Evolutionary conservation across 257 asterid species (phyloP).

Genomic region (Agastache rugosa): DNA sequence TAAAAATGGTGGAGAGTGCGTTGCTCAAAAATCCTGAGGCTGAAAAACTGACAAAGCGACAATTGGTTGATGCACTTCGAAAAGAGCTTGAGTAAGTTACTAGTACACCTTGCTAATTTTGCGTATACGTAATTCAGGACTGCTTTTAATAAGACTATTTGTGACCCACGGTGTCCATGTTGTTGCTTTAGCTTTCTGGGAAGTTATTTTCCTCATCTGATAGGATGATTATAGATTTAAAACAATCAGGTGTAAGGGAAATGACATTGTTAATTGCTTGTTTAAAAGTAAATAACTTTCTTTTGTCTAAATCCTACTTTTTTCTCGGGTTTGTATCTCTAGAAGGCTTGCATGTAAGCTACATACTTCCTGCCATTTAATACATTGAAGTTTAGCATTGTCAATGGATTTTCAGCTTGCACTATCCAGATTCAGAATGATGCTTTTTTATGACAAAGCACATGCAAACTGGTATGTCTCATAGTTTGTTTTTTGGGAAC

Average conservation of each 20-base stretch:
- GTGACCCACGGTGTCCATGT: conserved; percentile 15
- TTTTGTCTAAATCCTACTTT: conserved; percentile 4
- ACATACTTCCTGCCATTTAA: conserved; percentile 11
- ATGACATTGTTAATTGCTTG: conserved; percentile 11
- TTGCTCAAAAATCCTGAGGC: conserved; percentile 92
- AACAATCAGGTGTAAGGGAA: not conserved
- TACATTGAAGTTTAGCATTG: not conserved
- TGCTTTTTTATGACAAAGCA: conserved; percentile 22
- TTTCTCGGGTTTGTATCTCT: not conserved
- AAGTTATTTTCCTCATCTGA: not conserved
- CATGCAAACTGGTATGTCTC: conserved; percentile 16
- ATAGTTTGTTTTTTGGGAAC: not conserved
- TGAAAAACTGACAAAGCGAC: conserved; percentile 94
- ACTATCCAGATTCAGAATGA: conserved; percentile 29
- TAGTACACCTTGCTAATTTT: not conserved
- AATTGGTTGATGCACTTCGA: conserved; percentile 87
- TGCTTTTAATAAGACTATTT: not conserved
- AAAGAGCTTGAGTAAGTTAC: conserved; percentile 87
- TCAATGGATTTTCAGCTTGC: conserved; percentile 21
- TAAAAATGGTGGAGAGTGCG: conserved; percentile 96
- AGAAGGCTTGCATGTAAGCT: conserved; percentile 28
- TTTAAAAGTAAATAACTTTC: not conserved
- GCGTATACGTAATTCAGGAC: conserved; percentile 2
- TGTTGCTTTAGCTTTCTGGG: conserved; percentile 16
- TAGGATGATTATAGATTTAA: not conserved